Evolutionary conservation across 805 yeast genomes (phyloP).

Genomic region (Candida wancherniae): DNA sequence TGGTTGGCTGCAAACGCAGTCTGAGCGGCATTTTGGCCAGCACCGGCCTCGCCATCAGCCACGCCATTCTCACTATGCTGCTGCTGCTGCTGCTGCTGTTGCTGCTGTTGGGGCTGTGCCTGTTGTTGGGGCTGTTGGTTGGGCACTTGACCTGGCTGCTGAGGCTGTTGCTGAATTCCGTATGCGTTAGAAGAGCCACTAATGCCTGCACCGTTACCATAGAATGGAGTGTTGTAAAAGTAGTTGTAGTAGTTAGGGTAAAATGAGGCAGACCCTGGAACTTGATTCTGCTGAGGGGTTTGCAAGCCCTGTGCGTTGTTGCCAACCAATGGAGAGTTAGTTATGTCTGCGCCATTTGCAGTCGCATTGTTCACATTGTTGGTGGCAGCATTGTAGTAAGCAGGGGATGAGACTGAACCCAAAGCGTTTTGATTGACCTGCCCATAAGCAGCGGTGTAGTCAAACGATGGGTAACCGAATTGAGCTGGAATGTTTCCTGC

Average conservation of each 20-base stretch:
- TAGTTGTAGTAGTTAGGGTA: conserved; percentile 40
- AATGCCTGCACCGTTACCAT: conserved; percentile 29
- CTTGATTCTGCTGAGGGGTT: conserved; percentile 27
- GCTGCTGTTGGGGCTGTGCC: conserved; percentile 6
- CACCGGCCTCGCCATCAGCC: conserved; percentile 10
- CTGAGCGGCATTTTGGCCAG: conserved; percentile 12
- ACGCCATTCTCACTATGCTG: conserved; percentile 10
- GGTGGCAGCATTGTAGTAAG: conserved; percentile 20
- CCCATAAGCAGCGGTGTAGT: conserved; percentile 35
- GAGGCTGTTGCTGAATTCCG: conserved; percentile 21
- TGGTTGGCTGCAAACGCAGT: conserved; percentile 16
- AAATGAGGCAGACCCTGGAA: conserved; percentile 35
- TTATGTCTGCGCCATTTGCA: conserved; percentile 22
- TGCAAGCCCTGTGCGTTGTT: conserved; percentile 22
- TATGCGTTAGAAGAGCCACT: conserved; percentile 17
- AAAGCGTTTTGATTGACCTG: conserved; percentile 18
- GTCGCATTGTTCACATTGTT: conserved; percentile 25
- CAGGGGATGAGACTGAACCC: conserved; percentile 14
- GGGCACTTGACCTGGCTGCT: too few species aligned
- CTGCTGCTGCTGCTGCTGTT: conserved; percentile 19
- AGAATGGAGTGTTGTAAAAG: conserved; percentile 39
- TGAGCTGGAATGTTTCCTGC: conserved; percentile 39
- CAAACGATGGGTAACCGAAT: conserved; percentile 42
- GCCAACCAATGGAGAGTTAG: conserved; percentile 31
- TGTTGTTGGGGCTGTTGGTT: conserved; percentile 16